Percentiles rank a stretch among this genome's conserved stretches.
Evolutionary conservation across 2,329 filamentous ascomycete species (phyloP).

Genomic region (Epichloe sylvatica): DNA sequence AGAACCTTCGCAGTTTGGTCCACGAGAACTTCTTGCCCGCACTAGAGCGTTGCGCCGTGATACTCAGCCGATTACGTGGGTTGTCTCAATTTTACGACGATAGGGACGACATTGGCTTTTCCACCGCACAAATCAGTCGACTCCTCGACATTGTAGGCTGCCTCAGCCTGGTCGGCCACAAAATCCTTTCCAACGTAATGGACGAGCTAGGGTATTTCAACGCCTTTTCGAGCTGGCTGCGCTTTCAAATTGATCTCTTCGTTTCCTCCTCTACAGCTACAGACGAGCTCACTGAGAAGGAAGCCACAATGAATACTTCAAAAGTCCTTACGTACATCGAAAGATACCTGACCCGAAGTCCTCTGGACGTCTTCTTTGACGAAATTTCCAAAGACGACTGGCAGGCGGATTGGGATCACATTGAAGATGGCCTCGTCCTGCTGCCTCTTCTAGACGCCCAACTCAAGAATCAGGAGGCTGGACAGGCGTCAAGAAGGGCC

Average conservation of each 20-base stretch:
- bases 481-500: slow-evolving; percentile 32
- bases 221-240: slow-evolving; percentile 72
- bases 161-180: slow-evolving; percentile 62
- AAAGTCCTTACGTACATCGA: slow-evolving; percentile 68
- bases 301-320: slow-evolving; percentile 58
- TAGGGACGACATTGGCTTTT: slow-evolving; percentile 52
- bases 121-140: slow-evolving; percentile 46
- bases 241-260: slow-evolving; percentile 67
- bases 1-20: slow-evolving; percentile 60
- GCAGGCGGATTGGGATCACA: slow-evolving; percentile 29
- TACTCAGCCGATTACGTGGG: slow-evolving; percentile 70
- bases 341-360: slow-evolving; percentile 51
- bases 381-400: slow-evolving; percentile 37
- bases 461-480: slow-evolving; percentile 31
- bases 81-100: slow-evolving; percentile 67
- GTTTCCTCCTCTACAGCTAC: slow-evolving; percentile 45
- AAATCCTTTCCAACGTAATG: slow-evolving; percentile 54
- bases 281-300: slow-evolving; percentile 65
- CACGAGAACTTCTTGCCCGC: slow-evolving; percentile 85
- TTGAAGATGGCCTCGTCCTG: slow-evolving; percentile 30
- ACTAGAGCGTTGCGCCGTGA: slow-evolving; percentile 66
- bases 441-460: slow-evolving; percentile 37
- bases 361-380: slow-evolving; percentile 47
- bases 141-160: slow-evolving; percentile 59
- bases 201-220: slow-evolving; percentile 66